These are phyloP conservation scores for Eimeria tenella DNA, from an alignment of 169 alveolate species.

Conservation along the genomic window DNA sequence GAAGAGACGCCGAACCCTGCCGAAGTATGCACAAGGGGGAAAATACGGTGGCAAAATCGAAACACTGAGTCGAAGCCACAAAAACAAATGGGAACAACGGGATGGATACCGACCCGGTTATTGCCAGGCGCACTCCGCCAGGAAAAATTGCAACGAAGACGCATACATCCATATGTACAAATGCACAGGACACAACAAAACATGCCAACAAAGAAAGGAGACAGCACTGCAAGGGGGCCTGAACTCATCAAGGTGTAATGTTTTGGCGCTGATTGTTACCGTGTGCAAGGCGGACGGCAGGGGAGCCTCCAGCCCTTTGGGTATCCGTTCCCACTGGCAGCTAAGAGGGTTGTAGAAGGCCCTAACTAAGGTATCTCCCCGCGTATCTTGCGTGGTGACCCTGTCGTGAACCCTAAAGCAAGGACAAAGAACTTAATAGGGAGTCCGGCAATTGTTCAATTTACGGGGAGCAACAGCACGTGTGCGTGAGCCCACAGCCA, in stretches of 20 bases:
- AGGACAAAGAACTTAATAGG: not conserved
- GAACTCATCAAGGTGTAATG: not conserved
- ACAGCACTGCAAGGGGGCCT: not conserved
- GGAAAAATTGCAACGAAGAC: not conserved
- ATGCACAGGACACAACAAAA: not conserved
- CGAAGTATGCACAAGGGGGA: not conserved
- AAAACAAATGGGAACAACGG: not conserved
- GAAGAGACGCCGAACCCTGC: not conserved
- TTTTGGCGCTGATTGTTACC: not conserved
- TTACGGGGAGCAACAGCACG: not conserved
- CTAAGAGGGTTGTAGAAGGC: constrained; percentile 68
- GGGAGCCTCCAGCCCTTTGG: constrained; percentile 49
- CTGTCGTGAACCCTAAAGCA: constrained; percentile 3
- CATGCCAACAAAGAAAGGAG: not conserved
- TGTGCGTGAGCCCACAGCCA: not conserved
- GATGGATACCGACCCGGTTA: not conserved
- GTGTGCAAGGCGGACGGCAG: constrained; percentile 20
- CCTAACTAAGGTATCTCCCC: constrained; percentile 58
- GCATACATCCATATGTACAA: not conserved
- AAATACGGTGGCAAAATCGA: not conserved
- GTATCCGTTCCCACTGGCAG: constrained; percentile 47
- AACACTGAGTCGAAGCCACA: not conserved
- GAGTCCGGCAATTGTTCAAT: not conserved
- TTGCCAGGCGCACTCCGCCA: not conserved
- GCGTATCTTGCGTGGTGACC: constrained; percentile 15